Percentiles rank a stretch among this genome's conserved stretches.
phyloP scores from a whole-genome alignment of 2,329 filamentous ascomycete genomes.

The Clarireedia hainanense region DNA sequence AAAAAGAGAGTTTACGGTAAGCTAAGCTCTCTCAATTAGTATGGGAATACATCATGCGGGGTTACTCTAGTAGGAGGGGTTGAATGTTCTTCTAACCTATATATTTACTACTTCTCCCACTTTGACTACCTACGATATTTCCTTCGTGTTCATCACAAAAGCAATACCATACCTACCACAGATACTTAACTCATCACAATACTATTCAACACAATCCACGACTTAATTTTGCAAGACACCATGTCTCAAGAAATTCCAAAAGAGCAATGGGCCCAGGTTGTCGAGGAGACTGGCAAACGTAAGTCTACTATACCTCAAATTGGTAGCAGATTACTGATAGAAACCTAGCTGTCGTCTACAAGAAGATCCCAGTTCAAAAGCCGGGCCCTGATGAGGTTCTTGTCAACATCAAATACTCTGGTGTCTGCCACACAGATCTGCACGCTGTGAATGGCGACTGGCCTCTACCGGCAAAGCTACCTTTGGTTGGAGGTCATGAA shows the following conservation, averaged over 20 bases:
- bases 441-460: conserved; percentile 83
- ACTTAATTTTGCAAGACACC: not conserved
- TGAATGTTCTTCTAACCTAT: not conserved
- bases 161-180: not conserved
- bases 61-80: not conserved
- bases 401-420: conserved; percentile 82
- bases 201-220: not conserved
- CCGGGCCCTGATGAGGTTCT: conserved; percentile 87
- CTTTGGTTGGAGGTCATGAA: conserved; percentile 75
- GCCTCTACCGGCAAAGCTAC: conserved; percentile 75
- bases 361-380: conserved; percentile 72
- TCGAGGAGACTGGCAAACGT: conserved; percentile 72
- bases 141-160: not conserved
- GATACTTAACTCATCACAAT: not conserved
- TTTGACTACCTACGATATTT: not conserved
- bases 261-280: conserved; percentile 86
- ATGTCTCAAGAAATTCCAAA: conserved; percentile 53
- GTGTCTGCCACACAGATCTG: conserved; percentile 84
- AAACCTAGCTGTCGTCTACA: conserved; percentile 54
- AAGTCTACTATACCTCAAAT: conserved; percentile 30
- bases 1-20: no score
- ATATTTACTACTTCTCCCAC: not conserved
- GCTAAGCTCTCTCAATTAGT: no score
- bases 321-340: conserved; percentile 4
- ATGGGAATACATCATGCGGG: not conserved